Conservation (phyloP, 2,329 filamentous ascomycete species). For the Colletotrichum sp. region DNA sequence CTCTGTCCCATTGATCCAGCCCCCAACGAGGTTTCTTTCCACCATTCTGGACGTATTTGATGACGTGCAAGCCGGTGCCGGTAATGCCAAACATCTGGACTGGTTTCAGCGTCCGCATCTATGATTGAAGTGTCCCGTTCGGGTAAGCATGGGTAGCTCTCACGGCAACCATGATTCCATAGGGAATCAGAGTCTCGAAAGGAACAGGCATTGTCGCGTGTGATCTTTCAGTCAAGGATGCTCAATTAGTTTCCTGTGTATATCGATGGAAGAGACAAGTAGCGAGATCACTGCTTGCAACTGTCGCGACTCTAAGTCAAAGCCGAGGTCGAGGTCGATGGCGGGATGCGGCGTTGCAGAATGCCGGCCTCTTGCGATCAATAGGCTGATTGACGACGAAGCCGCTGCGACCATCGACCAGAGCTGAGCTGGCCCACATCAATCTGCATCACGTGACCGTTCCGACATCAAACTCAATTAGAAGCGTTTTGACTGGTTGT, state of each 20-base stretch:
- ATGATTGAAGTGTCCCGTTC: background rate
- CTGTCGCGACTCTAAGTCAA: background rate
- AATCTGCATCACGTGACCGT: background rate
- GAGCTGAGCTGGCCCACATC: background rate
- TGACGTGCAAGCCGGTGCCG: conserved; percentile 60
- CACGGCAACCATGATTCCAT: conserved; percentile 68
- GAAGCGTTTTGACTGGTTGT: background rate
- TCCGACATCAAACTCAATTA: background rate
- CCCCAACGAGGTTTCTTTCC: conserved; percentile 65
- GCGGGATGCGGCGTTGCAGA: background rate
- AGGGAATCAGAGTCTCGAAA: conserved; percentile 68
- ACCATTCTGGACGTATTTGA: conserved; percentile 63
- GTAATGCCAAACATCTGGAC: conserved; percentile 67
- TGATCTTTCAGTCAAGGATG: conserved; percentile 16
- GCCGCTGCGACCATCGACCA: background rate
- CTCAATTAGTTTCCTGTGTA: conserved; percentile 10
- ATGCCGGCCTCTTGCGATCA: background rate
- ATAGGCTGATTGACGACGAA: background rate
- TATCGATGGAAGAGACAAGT: background rate
- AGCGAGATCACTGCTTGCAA: background rate
- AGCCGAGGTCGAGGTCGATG: background rate
- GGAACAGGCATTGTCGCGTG: conserved; percentile 61
- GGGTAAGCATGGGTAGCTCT: conserved; percentile 28
- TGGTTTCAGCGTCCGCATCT: conserved; percentile 24
- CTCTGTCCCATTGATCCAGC: conserved; percentile 67